phyloP scores from a whole-genome alignment of 352 stramenopile genomes.

The Phytopythium mirpurense region DNA sequence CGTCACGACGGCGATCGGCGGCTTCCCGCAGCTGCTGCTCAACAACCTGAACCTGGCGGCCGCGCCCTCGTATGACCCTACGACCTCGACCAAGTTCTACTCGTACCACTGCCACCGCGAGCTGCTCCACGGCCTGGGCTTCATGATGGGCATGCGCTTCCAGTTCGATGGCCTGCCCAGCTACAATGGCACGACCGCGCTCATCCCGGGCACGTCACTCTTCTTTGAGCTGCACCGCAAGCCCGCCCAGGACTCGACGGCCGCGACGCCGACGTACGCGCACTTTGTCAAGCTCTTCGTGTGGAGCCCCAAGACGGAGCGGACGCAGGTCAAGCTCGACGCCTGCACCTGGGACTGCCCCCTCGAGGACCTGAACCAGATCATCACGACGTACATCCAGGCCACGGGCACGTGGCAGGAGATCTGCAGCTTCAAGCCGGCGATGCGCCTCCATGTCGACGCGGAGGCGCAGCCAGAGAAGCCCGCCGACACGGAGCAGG shows the following conservation, averaged over 20 bases:
- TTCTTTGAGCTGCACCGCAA: slow-evolving; percentile 70
- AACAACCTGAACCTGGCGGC: slow-evolving; percentile 51
- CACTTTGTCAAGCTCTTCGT: slow-evolving; percentile 65
- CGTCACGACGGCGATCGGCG: slow-evolving; percentile 61
- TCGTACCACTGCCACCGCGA: slow-evolving; percentile 80
- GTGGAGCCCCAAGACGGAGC: slow-evolving; percentile 54
- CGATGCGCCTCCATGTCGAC: slow-evolving; percentile 22
- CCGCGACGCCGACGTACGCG: slow-evolving; percentile 9
- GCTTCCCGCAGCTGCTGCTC: slow-evolving; percentile 63
- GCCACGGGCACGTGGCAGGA: slow-evolving; percentile 65
- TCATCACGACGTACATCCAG: slow-evolving; percentile 52
- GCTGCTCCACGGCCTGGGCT: slow-evolving; percentile 70
- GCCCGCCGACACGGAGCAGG: background rate
- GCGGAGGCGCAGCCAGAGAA: background rate
- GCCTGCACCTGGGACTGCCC: slow-evolving; percentile 56
- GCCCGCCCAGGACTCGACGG: slow-evolving; percentile 10
- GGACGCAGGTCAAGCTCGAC: slow-evolving; percentile 51
- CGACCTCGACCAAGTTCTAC: slow-evolving; percentile 55
- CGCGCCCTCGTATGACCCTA: slow-evolving; percentile 15
- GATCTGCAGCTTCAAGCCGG: slow-evolving; percentile 63
- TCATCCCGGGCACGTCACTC: slow-evolving; percentile 65
- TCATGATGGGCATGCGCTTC: slow-evolving; percentile 78
- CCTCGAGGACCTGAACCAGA: slow-evolving; percentile 41
- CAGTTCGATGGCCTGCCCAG: slow-evolving; percentile 55
- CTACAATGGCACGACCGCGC: slow-evolving; percentile 62